Base-by-base conservation (phyloP, 1,284 basidiomycete genomes). In the Meripilus lineatus region DNA sequence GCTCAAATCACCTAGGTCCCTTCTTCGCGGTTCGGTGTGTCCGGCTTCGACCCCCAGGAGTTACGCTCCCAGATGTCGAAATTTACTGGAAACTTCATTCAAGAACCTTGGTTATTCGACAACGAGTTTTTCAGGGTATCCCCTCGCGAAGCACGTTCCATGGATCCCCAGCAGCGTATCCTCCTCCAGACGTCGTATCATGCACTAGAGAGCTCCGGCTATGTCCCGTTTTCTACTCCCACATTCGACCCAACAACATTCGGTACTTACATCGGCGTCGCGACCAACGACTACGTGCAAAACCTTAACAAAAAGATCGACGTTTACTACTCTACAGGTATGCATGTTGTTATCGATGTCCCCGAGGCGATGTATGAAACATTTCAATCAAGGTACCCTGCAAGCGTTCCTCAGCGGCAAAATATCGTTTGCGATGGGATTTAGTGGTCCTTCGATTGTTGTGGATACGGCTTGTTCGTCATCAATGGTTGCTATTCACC, bases 381-480 rank as follows among this genome's bases (percentile, higher is more conserved):
- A 17, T 11, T 32, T 17, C 17, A n/a, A n/a, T n/a, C n/a, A n/a
- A 86, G 84, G 84, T 7, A 87, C 79, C 0, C 55, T 87, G 28
- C 72, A 67, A 32, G 74, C 83, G 3, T 88, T 87, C 56, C 62
- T 86, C 25, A 81, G 80, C 45, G 84, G 84, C 20, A 77, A 81
- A 24, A 69, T 87, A 42, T 82, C 84, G 0, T 81, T 84, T 51
- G 77, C 74, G 2, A 76, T 85, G 67, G 69, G 76, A 48, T 68
- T 84, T 40, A 68, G 79, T 30, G 84, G 84, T 0, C 84, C 84
- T 4, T 85, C 84, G 0, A 61, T 84, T 13, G 80, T 83, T 0
- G 59, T 85, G 32, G 81, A 88, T 50, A 87, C 84, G 0, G 81
- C 83, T 1, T 87, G 84, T 56, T 86, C 83, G 5, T 81, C 81